Percentiles rank a stretch among this genome's conserved stretches.
phyloP scores from a whole-genome alignment of 371 early-diverging fungal species.

The Cladochytrium tenue region DNA sequence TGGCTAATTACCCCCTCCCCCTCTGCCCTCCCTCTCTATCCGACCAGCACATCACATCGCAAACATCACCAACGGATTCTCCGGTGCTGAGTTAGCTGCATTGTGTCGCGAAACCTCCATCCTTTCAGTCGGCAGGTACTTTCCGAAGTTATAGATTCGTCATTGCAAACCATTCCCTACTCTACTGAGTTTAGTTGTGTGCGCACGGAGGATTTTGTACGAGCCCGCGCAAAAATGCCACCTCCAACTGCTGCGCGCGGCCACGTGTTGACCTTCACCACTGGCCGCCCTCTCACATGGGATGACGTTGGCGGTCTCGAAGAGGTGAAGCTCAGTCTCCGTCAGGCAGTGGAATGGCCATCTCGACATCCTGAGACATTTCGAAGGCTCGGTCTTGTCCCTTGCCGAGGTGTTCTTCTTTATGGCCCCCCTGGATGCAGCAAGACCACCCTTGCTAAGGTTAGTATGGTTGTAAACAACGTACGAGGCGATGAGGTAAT shows the following conservation, averaged over 20 bases:
- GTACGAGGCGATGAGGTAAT: too few species aligned
- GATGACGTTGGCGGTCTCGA: conserved; percentile 92
- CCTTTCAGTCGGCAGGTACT: conserved; percentile 8
- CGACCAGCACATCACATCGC: conserved; percentile 54
- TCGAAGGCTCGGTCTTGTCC: conserved; percentile 74
- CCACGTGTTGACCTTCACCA: conserved; percentile 63
- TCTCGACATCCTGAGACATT: conserved; percentile 72
- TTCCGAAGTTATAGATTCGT: not conserved
- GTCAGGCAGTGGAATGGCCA: conserved; percentile 97
- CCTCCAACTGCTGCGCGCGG: conserved; percentile 57
- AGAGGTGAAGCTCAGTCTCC: conserved; percentile 85
- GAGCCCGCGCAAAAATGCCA: too few species aligned
- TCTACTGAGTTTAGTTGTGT: too few species aligned
- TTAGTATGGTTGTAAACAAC: too few species aligned
- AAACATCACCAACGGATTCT: conserved; percentile 89
- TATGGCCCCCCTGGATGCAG: conserved; percentile 98
- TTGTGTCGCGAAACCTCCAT: conserved; percentile 66
- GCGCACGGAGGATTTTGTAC: conserved; percentile 7
- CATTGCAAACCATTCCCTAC: too few species aligned
- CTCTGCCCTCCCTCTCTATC: too few species aligned
- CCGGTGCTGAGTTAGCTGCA: conserved; percentile 94
- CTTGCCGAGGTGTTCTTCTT: conserved; percentile 86
- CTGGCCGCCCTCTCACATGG: conserved; percentile 70
- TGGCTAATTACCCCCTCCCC: too few species aligned
- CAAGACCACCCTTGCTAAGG: conserved; percentile 93